Conservation (phyloP, 2,329 filamentous ascomycete genomes). For the Aspergillus fijiensis region DNA sequence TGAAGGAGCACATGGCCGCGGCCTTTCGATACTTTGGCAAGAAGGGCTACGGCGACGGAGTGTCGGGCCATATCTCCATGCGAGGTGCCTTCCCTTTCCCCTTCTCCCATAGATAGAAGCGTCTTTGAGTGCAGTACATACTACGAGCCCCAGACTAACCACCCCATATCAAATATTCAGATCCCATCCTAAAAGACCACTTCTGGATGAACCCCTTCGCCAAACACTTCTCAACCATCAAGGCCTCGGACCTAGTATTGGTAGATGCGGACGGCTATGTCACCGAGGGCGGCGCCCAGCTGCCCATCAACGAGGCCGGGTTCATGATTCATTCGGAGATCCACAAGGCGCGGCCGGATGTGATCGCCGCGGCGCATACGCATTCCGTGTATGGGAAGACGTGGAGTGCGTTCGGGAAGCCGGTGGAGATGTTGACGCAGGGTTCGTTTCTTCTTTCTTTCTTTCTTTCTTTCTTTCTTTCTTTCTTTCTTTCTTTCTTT, state of each 20-base stretch:
- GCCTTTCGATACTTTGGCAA: conserved; percentile 45
- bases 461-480: background rate
- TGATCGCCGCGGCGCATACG: conserved; percentile 59
- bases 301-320: conserved; percentile 47
- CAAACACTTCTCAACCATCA: conserved; percentile 44
- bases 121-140: no score
- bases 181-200: conserved; percentile 39
- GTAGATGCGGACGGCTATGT: conserved; percentile 43
- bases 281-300: conserved; percentile 41
- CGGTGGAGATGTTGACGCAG: conserved; percentile 60
- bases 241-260: conserved; percentile 43
- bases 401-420: conserved; percentile 62
- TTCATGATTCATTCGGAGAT: conserved; percentile 63
- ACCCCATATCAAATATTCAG: conserved; percentile 16
- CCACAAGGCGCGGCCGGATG: conserved; percentile 59
- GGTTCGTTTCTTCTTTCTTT: conserved; percentile 40
- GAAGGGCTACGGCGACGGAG: conserved; percentile 41
- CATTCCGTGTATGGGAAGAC: conserved; percentile 61
- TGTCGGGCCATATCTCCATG: conserved; percentile 46
- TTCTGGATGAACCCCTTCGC: conserved; percentile 44
- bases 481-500: background rate
- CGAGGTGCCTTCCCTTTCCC: conserved; percentile 25
- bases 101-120: no score
- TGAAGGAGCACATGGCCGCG: conserved; percentile 51
- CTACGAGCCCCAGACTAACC: no score